Conservation (phyloP, 2,329 filamentous ascomycete species). For the Penicillium verrucosum region DNA sequence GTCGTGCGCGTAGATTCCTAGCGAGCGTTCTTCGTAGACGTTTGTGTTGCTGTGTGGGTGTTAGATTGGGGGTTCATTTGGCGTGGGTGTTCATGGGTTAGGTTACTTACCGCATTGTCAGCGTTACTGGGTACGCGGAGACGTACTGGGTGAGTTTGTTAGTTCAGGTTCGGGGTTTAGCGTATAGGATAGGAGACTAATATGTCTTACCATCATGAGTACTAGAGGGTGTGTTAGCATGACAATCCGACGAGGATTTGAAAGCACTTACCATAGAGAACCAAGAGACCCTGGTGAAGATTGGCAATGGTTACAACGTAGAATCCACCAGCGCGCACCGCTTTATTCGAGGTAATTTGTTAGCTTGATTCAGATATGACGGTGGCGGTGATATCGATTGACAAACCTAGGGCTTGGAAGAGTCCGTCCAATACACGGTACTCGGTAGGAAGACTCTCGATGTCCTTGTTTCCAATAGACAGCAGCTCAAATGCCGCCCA, state of each 20-base stretch:
- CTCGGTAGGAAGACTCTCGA: slow-evolving; percentile 52
- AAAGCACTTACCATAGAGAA: slow-evolving; percentile 28
- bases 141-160: slow-evolving; percentile 28
- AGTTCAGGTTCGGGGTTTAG: neutral
- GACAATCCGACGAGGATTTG: neutral
- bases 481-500: slow-evolving; percentile 66
- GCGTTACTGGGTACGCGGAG: slow-evolving; percentile 36
- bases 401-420: slow-evolving; percentile 56
- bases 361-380: neutral
- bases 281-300: slow-evolving; percentile 44
- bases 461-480: slow-evolving; percentile 58
- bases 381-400: neutral
- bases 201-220: slow-evolving; percentile 36
- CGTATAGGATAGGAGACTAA: neutral
- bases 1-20: slow-evolving; percentile 50
- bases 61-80: slow-evolving; percentile 1
- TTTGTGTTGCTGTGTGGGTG: slow-evolving; percentile 57
- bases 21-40: slow-evolving; percentile 66
- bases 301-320: slow-evolving; percentile 61
- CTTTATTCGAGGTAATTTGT: slow-evolving; percentile 8
- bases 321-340: slow-evolving; percentile 63
- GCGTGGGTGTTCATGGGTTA: neutral
- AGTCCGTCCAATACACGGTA: slow-evolving; percentile 61
- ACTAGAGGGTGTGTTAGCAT: slow-evolving; percentile 23
- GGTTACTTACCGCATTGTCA: slow-evolving; percentile 31